Base-by-base conservation (phyloP, 225 moss, liverwort and hornwort species). In the Pseudisothecium myosuroides region DNA sequence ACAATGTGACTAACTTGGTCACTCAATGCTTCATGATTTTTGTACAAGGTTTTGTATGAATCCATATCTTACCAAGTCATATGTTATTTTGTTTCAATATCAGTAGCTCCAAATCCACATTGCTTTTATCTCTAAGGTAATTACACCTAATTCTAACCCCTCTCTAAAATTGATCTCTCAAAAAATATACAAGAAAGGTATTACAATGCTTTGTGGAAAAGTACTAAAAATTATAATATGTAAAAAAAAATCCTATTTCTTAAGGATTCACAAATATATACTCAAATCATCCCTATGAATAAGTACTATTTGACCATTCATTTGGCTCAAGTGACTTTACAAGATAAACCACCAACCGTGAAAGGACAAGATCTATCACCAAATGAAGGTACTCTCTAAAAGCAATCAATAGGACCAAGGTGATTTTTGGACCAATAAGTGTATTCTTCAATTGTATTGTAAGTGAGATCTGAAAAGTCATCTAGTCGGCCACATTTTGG, bases 401-500 rank as follows among this genome's bases (percentile, higher is more conserved):
- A 37, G 4, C 2, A 2, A 76, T 76, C 9, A 50, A 10, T 18
- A 29, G 9, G 5, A 34, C 23, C 8, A 14, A 52, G 4, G 14
- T 36, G 23, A 36, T 9, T 37, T 15, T 10, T 3, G 4, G 2
- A 55, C 37, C 37, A 55, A 78, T 78, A 55, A 37, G 37, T 55
- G 37, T 6, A 55, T 15, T 55, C 37, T 55, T 78, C 37, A 24
- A 45, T 29, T 45, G 29, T 32, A 20, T 1, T n/a, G n/a, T n/a
- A n/a, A 49, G 0, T 76, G 34, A 37, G 37, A 26, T 24, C 9
- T 76, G 54, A 5, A 54, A 14, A 76, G 34, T 13, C 50, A 50
- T 50, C 21, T 11, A 52, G 0, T 45, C 6, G 0, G 5, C 0
- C 28, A 73, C 45, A n/a, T 27, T 73, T 10, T 10, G 10, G 6